Evolutionary conservation across 2,329 filamentous ascomycete genomes (phyloP).

Genomic region (Cytospora piceae): DNA sequence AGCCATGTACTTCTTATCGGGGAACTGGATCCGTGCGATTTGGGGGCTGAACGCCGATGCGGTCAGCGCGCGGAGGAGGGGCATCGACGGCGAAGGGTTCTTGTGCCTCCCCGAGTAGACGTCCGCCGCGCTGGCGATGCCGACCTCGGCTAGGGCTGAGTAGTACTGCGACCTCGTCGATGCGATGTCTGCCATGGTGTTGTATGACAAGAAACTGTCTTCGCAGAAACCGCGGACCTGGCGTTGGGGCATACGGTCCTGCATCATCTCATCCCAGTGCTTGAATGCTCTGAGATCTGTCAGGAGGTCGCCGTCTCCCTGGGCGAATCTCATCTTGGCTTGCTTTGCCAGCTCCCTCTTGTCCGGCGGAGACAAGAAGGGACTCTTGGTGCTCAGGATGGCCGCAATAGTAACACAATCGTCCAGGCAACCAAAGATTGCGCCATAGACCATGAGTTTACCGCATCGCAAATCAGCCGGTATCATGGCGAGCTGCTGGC

Average conservation of each 20-base stretch:
- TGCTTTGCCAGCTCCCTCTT: constrained; percentile 81
- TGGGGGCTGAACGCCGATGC: constrained; percentile 81
- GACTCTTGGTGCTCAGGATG: constrained; percentile 85
- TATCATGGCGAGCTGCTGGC: constrained; percentile 91
- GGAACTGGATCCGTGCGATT: constrained; percentile 88
- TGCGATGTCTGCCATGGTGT: constrained; percentile 85
- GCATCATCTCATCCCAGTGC: constrained; percentile 73
- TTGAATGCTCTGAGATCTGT: constrained; percentile 86
- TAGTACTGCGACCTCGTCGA: constrained; percentile 87
- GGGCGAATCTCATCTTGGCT: constrained; percentile 73
- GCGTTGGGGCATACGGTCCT: constrained; percentile 60
- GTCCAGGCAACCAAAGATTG: constrained; percentile 90
- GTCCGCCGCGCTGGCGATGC: constrained; percentile 62
- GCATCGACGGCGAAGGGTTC: constrained; percentile 38
- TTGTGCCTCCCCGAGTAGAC: constrained; percentile 37
- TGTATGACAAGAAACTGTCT: constrained; percentile 80
- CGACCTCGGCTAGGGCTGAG: constrained; percentile 81
- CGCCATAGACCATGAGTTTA: constrained; percentile 94
- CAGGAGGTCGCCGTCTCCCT: constrained; percentile 82
- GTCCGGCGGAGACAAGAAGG: constrained; percentile 83
- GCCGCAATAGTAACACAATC: constrained; percentile 87
- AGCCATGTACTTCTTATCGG: constrained; percentile 91
- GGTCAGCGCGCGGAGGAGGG: constrained; percentile 70
- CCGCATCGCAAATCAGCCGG: constrained; percentile 90
- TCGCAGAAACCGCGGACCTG: constrained; percentile 79